Conservation (phyloP, 805 yeast genomes). For the Tanozyma kutaoensis region DNA sequence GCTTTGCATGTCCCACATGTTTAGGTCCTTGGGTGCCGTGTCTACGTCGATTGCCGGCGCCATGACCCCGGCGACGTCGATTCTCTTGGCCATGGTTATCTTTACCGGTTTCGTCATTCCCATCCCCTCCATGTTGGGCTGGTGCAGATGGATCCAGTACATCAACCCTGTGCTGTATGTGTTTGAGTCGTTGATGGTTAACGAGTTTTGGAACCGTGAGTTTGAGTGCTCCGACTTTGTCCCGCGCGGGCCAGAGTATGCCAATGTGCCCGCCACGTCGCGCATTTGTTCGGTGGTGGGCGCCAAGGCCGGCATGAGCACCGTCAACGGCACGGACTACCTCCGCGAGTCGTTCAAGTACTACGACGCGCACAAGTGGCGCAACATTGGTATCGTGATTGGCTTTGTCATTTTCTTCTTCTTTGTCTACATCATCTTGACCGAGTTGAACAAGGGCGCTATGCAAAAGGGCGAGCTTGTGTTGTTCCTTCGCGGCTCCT, state of each 20-base stretch:
- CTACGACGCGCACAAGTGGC: slow-evolving; percentile 54
- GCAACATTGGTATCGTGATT: slow-evolving; percentile 59
- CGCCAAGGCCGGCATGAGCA: slow-evolving; percentile 35
- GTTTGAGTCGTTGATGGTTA: slow-evolving; percentile 47
- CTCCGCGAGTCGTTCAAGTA: slow-evolving; percentile 35
- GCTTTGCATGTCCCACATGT: slow-evolving; percentile 41
- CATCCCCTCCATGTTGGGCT: slow-evolving; percentile 19
- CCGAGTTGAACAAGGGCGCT: slow-evolving; percentile 32
- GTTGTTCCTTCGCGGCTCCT: slow-evolving; percentile 20
- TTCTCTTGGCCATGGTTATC: slow-evolving; percentile 34
- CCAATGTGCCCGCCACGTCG: slow-evolving; percentile 16
- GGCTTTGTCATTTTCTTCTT: slow-evolving; percentile 36
- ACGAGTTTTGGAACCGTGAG: slow-evolving; percentile 47
- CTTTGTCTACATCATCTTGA: slow-evolving; percentile 16
- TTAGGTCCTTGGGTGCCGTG: slow-evolving; percentile 39
- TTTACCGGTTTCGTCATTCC: slow-evolving; percentile 42
- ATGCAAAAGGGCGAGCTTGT: slow-evolving; percentile 30
- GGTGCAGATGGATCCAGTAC: slow-evolving; percentile 27
- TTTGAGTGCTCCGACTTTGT: slow-evolving; percentile 43
- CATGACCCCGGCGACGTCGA: slow-evolving; percentile 43
- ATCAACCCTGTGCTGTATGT: slow-evolving; percentile 11
- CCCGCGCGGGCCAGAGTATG: slow-evolving; percentile 49
- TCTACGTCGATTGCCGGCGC: slow-evolving; percentile 37
- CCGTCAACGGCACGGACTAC: slow-evolving; percentile 50
- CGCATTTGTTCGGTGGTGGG: slow-evolving; percentile 52